Evolutionary conservation across 139 green algal species (phyloP), one percentile per base, ranked within the genome.

Genomic region (Chlamydomonas urium): DNA sequence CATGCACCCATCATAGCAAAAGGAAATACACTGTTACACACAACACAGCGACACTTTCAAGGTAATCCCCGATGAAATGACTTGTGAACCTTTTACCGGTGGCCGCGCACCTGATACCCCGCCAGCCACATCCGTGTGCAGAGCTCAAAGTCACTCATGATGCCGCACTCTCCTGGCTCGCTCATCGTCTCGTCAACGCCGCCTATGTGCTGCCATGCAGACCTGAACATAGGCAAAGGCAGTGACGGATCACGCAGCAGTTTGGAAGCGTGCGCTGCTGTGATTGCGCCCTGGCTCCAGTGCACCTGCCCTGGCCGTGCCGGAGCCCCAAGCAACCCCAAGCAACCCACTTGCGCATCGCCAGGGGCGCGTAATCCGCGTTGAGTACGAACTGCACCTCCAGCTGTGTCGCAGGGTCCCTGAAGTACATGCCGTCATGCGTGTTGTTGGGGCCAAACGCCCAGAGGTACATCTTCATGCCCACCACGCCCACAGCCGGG

Each of bases 91-190:
- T 72, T 4, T 1, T n/a, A 34, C 3, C 2, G 4, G 6, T 59
- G 32, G 4, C 14, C 17, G 5, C 6, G 1, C 38, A 79, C 74
- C 74, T 75, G 58, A 33, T 59, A 75, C 1, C 74, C 74, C n/a
- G 26, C 45, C 66, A 72, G 10, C 74, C 74, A 79, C 3, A 72
- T 66, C 17, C 67, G 47, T 5, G 19, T 33, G 74, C 58, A 72
- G 33, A 79, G 35, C 66, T 79, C 67, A 45, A 47, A 72, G 60
- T 80, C 75, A 5, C 68, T 66, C 36, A 42, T 68, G 34, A 80
- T 80, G 47, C 75, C 75, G 37, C 63, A 80, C 57, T 76, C 75
- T 4, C 75, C 75, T 5, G 28, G 0, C 1, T 72, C 66, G 14
- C 42, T 48, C 45, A 63, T 56, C n/a, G 66, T 48, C 68, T 76